These are phyloP conservation scores for Pachysandra terminalis DNA, from an alignment of 164 flowering plant species.

Conservation along the genomic window DNA sequence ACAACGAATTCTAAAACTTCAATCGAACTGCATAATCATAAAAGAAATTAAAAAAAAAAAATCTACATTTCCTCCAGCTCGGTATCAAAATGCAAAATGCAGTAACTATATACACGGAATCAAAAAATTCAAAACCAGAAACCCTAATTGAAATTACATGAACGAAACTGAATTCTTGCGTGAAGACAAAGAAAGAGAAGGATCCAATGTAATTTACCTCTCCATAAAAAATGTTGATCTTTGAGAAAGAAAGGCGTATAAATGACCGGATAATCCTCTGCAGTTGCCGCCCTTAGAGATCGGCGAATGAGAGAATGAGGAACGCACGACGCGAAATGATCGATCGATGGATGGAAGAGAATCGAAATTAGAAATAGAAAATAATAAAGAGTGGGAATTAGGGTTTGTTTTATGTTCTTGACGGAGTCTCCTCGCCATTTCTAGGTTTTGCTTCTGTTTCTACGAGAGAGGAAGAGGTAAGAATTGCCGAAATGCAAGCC, in stretches of 20 bases:
- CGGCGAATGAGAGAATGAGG: constrained; percentile 12
- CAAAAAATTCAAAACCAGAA: background rate
- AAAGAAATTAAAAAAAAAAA: background rate
- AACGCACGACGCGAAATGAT: background rate
- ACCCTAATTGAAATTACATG: background rate
- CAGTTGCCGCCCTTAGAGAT: background rate
- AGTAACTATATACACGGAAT: background rate
- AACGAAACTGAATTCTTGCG: background rate
- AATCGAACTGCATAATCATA: no score
- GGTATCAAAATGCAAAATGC: background rate
- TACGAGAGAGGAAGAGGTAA: background rate
- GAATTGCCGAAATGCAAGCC: constrained; percentile 33
- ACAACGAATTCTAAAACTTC: no score
- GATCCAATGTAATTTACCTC: constrained; percentile 2
- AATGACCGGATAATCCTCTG: constrained; percentile 15
- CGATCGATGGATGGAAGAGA: background rate
- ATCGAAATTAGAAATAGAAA: background rate
- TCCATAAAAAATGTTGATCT: background rate
- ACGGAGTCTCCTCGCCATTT: constrained; percentile 7
- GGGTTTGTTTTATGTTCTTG: constrained; percentile 2
- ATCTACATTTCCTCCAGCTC: background rate
- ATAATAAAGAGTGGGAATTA: background rate
- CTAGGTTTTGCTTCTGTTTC: background rate
- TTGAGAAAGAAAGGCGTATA: constrained; percentile 9
- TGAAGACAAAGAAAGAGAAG: background rate